Evolutionary conservation across 495 filamentous ascomycete species (phyloP).

Genomic region (Neurospora tetrasperma): DNA sequence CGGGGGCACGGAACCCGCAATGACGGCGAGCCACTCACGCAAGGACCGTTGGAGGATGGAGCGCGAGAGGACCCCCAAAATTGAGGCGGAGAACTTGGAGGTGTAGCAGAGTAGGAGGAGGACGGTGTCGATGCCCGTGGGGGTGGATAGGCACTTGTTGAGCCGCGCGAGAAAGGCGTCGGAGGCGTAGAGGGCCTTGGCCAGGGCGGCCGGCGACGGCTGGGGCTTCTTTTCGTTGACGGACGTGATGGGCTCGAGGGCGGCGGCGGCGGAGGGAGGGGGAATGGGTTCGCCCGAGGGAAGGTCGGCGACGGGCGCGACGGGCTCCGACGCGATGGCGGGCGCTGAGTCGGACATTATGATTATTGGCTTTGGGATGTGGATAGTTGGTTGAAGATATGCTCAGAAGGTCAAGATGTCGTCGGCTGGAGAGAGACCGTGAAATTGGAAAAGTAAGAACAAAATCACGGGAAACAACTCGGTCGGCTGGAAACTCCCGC

Average conservation of each 20-base stretch:
- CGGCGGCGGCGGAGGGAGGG: slow-evolving; percentile 13
- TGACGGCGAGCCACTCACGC: slow-evolving; percentile 29
- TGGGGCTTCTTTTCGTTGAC: slow-evolving; percentile 26
- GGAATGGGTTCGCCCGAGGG: slow-evolving; percentile 29
- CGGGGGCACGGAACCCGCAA: slow-evolving; percentile 25
- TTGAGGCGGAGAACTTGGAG: slow-evolving; percentile 36
- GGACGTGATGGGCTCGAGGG: slow-evolving; percentile 22
- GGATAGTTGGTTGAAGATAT: not conserved
- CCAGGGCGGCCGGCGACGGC: slow-evolving; percentile 15
- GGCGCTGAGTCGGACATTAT: slow-evolving; percentile 9
- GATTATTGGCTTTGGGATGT: not conserved
- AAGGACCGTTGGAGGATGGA: slow-evolving; percentile 30
- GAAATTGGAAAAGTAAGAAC: not conserved
- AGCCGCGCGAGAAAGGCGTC: slow-evolving; percentile 43
- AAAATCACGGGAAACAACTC: not conserved
- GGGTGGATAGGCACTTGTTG: slow-evolving; percentile 46
- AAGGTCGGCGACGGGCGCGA: slow-evolving; percentile 24
- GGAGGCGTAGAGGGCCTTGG: slow-evolving; percentile 20
- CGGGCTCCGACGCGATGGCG: slow-evolving; percentile 1
- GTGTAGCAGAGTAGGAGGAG: slow-evolving; percentile 58
- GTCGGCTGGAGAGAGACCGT: not conserved
- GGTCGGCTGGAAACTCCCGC: not conserved
- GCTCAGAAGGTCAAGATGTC: not conserved
- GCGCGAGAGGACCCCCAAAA: slow-evolving; percentile 26
- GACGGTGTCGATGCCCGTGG: slow-evolving; percentile 49